These are phyloP conservation scores for Alternaria angustiovoidea DNA, from an alignment of 2,329 filamentous ascomycete genomes.

Conservation along the genomic window DNA sequence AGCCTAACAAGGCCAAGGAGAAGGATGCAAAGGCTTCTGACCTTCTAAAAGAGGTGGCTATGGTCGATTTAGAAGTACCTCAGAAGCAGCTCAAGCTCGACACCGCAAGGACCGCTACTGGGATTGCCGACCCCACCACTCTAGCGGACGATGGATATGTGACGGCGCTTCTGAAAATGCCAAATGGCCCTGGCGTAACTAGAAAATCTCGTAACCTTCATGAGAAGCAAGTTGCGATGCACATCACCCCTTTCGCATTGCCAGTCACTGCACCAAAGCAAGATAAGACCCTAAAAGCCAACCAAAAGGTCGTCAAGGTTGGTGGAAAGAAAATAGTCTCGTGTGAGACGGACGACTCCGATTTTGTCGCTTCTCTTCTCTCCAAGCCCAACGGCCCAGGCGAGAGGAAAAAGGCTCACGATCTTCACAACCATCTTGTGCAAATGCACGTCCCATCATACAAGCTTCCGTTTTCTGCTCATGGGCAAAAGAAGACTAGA, in stretches of 20 bases:
- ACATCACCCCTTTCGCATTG: not conserved
- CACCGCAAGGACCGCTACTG: not conserved
- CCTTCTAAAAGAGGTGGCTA: not conserved
- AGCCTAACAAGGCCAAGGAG: not conserved
- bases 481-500: not conserved
- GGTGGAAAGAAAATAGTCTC: not conserved
- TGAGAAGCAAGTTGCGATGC: not conserved
- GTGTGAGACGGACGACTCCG: not conserved
- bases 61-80: no score
- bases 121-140: no score
- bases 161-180: not conserved
- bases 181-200: not conserved
- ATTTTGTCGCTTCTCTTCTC: not conserved
- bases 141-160: not conserved
- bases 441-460: not conserved
- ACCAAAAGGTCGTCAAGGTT: not conserved
- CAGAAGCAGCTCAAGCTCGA: not conserved
- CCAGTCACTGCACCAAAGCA: not conserved
- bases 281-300: not conserved
- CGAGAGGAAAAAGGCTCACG: not conserved
- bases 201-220: not conserved
- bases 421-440: not conserved
- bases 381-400: not conserved
- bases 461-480: not conserved
- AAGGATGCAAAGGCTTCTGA: not conserved